Evolutionary conservation across 2,329 filamentous ascomycete genomes (phyloP).

Genomic region (Rhexocercosporidium sp.): DNA sequence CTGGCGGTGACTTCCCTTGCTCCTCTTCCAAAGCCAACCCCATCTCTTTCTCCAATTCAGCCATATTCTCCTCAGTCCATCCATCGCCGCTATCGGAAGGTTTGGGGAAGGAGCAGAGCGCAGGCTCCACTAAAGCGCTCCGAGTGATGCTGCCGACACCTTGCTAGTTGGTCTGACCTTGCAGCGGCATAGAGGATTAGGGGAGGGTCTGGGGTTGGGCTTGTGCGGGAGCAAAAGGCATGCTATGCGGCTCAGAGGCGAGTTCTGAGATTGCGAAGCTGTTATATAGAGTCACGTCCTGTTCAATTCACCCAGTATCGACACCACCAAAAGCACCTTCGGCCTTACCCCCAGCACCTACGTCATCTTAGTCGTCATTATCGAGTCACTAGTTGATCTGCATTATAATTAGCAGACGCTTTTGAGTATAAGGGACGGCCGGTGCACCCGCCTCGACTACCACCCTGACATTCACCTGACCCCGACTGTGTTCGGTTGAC

Average conservation of each 20-base stretch:
- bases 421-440: background rate
- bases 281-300: slow-evolving; percentile 21
- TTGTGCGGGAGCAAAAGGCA: slow-evolving; percentile 29
- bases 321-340: slow-evolving; percentile 18
- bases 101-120: slow-evolving; percentile 23
- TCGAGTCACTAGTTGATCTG: slow-evolving; percentile 24
- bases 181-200: background rate
- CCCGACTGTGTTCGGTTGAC: slow-evolving; percentile 9
- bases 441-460: slow-evolving; percentile 9
- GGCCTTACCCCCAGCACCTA: slow-evolving; percentile 12
- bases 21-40: slow-evolving; percentile 26
- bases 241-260: slow-evolving; percentile 22
- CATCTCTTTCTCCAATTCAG: slow-evolving; percentile 30
- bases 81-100: slow-evolving; percentile 26
- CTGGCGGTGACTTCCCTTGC: slow-evolving; percentile 16
- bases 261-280: slow-evolving; percentile 24
- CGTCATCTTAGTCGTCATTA: slow-evolving; percentile 22
- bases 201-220: slow-evolving; percentile 1
- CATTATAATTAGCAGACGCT: slow-evolving; percentile 18
- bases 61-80: slow-evolving; percentile 27
- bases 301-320: slow-evolving; percentile 26
- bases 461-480: slow-evolving; percentile 8
- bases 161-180: slow-evolving; percentile 28
- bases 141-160: slow-evolving; percentile 25
- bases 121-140: slow-evolving; percentile 26